Evolutionary conservation across 495 filamentous ascomycete species (phyloP).

Genomic region (Aspergillus sclerotioniger): DNA sequence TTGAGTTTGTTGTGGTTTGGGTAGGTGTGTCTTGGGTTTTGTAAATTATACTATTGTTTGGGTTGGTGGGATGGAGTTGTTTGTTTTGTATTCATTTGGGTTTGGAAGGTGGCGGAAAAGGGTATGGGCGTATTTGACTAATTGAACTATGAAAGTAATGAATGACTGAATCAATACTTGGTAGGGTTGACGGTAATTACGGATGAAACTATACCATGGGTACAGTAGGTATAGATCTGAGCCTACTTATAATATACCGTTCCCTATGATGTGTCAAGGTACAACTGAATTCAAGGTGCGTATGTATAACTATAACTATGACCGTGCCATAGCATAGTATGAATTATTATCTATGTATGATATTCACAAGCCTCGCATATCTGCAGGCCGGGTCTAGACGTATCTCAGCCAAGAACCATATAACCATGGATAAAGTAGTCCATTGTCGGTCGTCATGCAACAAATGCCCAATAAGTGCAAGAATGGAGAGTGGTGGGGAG

Average conservation of each 20-base stretch:
- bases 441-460: constrained; percentile 1
- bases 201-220: no score
- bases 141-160: no score
- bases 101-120: no score
- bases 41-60: neutral
- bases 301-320: neutral
- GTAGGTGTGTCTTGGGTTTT: neutral
- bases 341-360: constrained; percentile 12
- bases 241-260: no score
- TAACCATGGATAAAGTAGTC: constrained; percentile 17
- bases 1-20: constrained; percentile 7
- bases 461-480: constrained; percentile 1
- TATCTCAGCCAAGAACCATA: constrained; percentile 20
- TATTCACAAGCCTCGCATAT: constrained; percentile 11
- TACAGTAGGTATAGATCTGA: no score
- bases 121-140: no score
- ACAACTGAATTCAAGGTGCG: neutral
- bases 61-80: neutral
- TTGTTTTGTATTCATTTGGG: no score
- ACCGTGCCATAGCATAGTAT: neutral
- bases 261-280: no score
- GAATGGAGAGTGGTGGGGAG: constrained; percentile 9
- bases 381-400: neutral
- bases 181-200: no score
- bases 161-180: no score